Base-by-base conservation (phyloP, 805 yeast species). In the Wickerhamiella sergipiensis region DNA sequence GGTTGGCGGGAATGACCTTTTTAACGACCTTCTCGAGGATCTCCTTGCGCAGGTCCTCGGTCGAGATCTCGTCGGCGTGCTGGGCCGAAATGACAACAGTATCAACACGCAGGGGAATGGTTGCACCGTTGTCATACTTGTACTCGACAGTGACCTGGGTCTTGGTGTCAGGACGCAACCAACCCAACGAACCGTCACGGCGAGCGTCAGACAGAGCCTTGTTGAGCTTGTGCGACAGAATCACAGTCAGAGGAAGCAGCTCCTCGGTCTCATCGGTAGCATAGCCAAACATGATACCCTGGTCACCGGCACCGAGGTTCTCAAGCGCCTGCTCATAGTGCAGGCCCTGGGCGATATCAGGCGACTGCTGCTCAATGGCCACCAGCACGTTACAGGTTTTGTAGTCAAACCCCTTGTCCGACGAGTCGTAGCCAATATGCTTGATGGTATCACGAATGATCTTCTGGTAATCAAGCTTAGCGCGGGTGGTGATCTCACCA, bases 121-220 rank as follows among this genome's bases (percentile, higher is more conserved):
- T 92, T 63, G 96, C 95, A 72, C 98, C 98, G 65, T 81, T 79
- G 63, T 87, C 96, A 65, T 87, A 78, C 71, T 79, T 80, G 79
- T 92, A 92, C 77, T 92, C 97, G 61, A 90, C 85, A 58, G 98
- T 92, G 69, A 92, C 98, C 77, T 92, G 98, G 66, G 98, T 92
- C 84, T 92, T 92, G 72, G 98, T 92, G 74, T 92, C 98, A 55
- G 98, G 97, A 79, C 98, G 88, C 72, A 92, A 79, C 98, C 98
- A 92, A 52, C 83, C 80, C 64, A 92, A 78, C 62, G 87, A 75
- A 63, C 97, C 97, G 60, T 84, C 82, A 77, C 98, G 87, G 79
- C 98, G 88, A 59, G 97, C 97, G 64, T 79, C 86, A 57, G 98
- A 97, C 74, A 92, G 79, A 54, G 94, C 97, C 70, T 85, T 85